phyloP scores from a whole-genome alignment of 2,329 filamentous ascomycete species.

The Ophiocordyceps robertsii region DNA sequence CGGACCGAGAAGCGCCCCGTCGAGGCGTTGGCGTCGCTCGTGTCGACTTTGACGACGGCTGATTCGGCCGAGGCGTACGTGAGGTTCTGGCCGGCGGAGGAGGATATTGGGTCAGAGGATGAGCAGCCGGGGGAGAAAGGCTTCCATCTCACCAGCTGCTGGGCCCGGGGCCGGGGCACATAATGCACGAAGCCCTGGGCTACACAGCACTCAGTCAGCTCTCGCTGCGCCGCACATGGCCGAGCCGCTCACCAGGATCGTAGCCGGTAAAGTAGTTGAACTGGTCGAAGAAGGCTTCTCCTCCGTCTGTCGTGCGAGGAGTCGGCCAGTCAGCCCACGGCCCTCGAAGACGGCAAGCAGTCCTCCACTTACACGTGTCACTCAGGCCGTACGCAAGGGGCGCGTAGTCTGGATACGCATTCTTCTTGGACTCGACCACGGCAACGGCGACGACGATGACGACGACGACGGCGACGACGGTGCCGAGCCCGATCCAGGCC shows the following conservation, averaged over 20 bases:
- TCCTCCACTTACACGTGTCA: conserved; percentile 31
- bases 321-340: background rate
- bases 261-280: conserved; percentile 38
- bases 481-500: conserved; percentile 28
- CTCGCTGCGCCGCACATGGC: background rate
- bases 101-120: background rate
- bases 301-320: conserved; percentile 23
- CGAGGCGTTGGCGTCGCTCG: conserved; percentile 36
- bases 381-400: conserved; percentile 30
- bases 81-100: conserved; percentile 37
- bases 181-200: conserved; percentile 40
- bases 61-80: conserved; percentile 41
- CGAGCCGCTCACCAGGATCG: conserved; percentile 25
- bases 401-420: conserved; percentile 34
- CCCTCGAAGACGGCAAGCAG: background rate
- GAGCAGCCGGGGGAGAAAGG: background rate
- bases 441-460: conserved; percentile 33
- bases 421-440: conserved; percentile 24
- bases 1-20: conserved; percentile 51
- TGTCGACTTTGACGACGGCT: conserved; percentile 48
- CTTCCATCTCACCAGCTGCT: conserved; percentile 22
- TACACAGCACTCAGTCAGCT: conserved; percentile 4
- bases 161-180: conserved; percentile 28
- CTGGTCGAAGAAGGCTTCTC: conserved; percentile 38
- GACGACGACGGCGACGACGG: conserved; percentile 29